A percentile compares a stretch with the other conserved stretches of the same genome.
Conservation (phyloP, 176 grass and related monocot genomes). For the Triticum turgidum region DNA sequence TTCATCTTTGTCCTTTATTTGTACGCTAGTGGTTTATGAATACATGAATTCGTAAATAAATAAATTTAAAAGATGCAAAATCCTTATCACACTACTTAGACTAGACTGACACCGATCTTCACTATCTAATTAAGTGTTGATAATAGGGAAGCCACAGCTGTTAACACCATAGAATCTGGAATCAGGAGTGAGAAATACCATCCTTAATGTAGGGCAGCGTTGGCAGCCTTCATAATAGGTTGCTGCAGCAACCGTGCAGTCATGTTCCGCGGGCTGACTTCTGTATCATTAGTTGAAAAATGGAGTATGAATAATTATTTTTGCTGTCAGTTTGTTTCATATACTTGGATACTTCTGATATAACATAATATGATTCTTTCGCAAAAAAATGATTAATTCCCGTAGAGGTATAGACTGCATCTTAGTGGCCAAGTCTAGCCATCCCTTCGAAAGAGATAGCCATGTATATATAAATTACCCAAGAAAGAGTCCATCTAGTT, state of each 20-base stretch:
- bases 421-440: background rate
- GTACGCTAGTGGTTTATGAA: background rate
- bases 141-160: constrained; percentile 19
- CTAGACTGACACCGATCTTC: constrained; percentile 9
- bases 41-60: background rate
- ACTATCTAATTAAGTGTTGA: constrained; percentile 13
- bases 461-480: background rate
- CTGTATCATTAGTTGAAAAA: constrained; percentile 1
- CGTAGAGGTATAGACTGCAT: background rate
- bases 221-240: background rate
- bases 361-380: background rate
- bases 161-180: constrained; percentile 1
- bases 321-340: background rate
- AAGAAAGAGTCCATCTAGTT: background rate
- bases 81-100: constrained; percentile 19
- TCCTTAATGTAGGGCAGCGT: background rate
- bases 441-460: background rate
- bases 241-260: background rate
- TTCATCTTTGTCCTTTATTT: constrained; percentile 33
- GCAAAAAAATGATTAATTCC: background rate
- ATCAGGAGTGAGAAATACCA: background rate
- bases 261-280: background rate
- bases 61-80: constrained; percentile 20
- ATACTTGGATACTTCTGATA: background rate
- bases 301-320: background rate